phyloP scores from a whole-genome alignment of 139 green algal genomes.

The Picochlorum sp. region DNA sequence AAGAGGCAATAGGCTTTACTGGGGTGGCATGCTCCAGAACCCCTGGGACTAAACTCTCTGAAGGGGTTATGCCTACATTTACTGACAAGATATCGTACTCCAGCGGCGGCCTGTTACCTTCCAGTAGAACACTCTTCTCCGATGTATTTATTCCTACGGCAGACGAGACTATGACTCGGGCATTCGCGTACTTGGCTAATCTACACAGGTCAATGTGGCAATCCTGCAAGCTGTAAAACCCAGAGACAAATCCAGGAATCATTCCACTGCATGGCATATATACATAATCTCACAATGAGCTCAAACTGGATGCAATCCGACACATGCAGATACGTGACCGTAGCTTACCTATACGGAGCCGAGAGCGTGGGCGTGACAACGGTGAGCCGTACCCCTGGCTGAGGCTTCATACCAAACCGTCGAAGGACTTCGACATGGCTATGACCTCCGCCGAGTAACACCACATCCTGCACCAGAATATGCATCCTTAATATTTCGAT shows the following conservation, averaged over 20 bases:
- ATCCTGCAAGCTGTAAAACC: constrained; percentile 83
- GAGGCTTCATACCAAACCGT: constrained; percentile 63
- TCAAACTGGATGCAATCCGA: background rate
- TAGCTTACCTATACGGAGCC: constrained; percentile 81
- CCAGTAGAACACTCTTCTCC: constrained; percentile 47
- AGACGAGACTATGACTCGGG: constrained; percentile 66
- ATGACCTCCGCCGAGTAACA: constrained; percentile 81
- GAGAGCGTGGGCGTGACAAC: constrained; percentile 72
- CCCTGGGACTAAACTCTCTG: constrained; percentile 42
- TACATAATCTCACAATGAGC: background rate
- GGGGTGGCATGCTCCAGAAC: constrained; percentile 52
- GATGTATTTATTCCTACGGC: constrained; percentile 48
- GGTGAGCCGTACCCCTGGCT: constrained; percentile 75
- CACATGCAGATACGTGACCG: background rate
- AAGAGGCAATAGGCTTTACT: constrained; percentile 90
- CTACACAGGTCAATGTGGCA: constrained; percentile 86
- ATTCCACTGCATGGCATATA: constrained; percentile 67
- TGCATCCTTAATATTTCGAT: background rate
- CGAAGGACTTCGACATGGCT: constrained; percentile 67
- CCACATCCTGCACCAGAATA: constrained; percentile 58
- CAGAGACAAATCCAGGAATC: constrained; percentile 87
- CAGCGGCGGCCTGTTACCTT: constrained; percentile 43
- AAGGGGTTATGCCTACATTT: constrained; percentile 85
- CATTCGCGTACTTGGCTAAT: constrained; percentile 60
- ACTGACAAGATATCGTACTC: constrained; percentile 87